Evolutionary conservation across 306 rosid genomes (phyloP).

Genomic region (Cucumis hystrix): DNA sequence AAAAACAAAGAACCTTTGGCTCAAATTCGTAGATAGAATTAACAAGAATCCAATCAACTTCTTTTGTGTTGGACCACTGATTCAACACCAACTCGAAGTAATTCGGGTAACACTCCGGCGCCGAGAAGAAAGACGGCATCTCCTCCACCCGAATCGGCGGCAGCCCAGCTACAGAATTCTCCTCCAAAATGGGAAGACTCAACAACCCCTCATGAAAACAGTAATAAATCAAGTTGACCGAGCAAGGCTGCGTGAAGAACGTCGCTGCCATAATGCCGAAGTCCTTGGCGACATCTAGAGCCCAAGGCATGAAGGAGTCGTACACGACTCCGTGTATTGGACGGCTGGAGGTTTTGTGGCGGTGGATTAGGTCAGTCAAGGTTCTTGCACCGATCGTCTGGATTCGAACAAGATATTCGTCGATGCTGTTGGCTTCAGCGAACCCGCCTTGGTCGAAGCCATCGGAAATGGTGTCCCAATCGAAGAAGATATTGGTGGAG

Average conservation of each 20-base stretch:
- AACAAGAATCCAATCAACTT: constrained; percentile 44
- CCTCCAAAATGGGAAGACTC: constrained; percentile 18
- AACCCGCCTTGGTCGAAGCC: constrained; percentile 56
- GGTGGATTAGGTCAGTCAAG: constrained; percentile 28
- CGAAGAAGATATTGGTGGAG: not conserved
- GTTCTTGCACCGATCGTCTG: constrained; percentile 24
- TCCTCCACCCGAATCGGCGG: constrained; percentile 33
- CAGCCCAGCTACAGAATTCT: constrained; percentile 16
- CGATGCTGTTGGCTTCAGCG: constrained; percentile 12
- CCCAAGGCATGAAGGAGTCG: constrained; percentile 40
- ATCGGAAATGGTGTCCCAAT: constrained; percentile 50
- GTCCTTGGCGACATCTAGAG: constrained; percentile 35
- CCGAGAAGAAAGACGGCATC: constrained; percentile 31
- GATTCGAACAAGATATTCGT: constrained; percentile 24
- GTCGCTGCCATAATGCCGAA: constrained; percentile 30
- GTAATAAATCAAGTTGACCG: constrained; percentile 28
- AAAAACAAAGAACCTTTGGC: constrained; percentile 20
- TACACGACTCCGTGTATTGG: constrained; percentile 36
- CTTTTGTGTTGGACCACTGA: constrained; percentile 29
- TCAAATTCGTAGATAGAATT: constrained; percentile 52
- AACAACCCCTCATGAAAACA: constrained; percentile 22
- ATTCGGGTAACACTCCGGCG: constrained; percentile 31
- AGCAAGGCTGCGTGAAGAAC: constrained; percentile 47
- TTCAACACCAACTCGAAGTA: constrained; percentile 35
- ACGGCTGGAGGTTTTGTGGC: constrained; percentile 11